A percentile compares a stretch with the other conserved stretches of the same genome.
Conservation (phyloP, 1,284 basidiomycete genomes). For the Rhodofomes roseus region DNA sequence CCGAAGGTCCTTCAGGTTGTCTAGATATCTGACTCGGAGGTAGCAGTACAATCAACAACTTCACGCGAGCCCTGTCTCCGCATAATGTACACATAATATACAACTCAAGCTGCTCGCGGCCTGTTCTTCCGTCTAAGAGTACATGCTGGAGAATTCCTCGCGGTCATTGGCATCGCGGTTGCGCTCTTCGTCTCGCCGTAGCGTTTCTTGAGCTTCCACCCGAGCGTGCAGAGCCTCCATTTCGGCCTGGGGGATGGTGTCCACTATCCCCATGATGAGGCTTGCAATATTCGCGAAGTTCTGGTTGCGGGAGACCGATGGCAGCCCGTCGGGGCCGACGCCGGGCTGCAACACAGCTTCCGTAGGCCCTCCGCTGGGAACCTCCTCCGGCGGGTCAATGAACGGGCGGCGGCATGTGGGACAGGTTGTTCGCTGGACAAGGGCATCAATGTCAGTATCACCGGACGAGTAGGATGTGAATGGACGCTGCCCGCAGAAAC, state of each 20-base stretch:
- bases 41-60: no score
- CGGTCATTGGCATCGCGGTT: no score
- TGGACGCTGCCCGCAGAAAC: not conserved
- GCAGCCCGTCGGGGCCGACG: no score
- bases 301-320: not conserved
- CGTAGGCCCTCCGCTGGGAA: not conserved
- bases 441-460: not conserved
- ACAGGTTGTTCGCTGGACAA: conserved; percentile 6
- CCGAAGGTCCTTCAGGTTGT: no score
- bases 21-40: no score
- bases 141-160: conserved; percentile 6
- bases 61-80: no score
- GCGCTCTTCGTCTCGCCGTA: not conserved
- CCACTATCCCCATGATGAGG: not conserved
- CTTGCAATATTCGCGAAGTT: not conserved
- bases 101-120: not conserved
- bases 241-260: not conserved
- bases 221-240: not conserved
- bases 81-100: not conserved
- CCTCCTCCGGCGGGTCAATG: not conserved
- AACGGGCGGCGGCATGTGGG: conserved; percentile 12
- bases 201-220: not conserved
- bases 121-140: conserved; percentile 1
- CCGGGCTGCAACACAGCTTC: no score
- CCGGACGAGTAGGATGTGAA: not conserved